Base-by-base conservation (phyloP, 495 filamentous ascomycete genomes). In the Chlorociboria aeruginascens region DNA sequence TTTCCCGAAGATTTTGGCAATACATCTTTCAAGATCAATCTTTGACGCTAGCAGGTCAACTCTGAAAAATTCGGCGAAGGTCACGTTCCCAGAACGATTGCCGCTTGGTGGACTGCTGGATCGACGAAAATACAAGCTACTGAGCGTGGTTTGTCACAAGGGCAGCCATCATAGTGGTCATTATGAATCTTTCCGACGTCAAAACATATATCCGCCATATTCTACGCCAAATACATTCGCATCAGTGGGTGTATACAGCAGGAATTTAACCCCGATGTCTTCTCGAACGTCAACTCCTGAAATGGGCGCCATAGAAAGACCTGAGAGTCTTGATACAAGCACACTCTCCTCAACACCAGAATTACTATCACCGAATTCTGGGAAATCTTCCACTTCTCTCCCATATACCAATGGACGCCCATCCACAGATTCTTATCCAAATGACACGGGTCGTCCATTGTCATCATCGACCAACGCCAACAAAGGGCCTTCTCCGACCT, bases 111-210 rank as follows among this genome's bases (percentile, higher is more conserved):
- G 87, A 2, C 71, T 97, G 13, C 65, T 93, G 14, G 76, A 79
- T 43, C 80, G 80, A 51, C 82, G 77, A 47, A 83, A 73, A 53
- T 99, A 94, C 69, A 86, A 81, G 55, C 73, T 99, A 3, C 77
- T 93, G 2, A 85, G 82, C 9, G 79, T 94, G 36, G 83, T 99
- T 41, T 92, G 85, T 28, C 92, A 99, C 60, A 95, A 94, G 59
- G 92, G 92, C 14, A 93, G 84, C 50, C 92, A 99, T 65, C 81
- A 95, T 55, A 94, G 86, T 49, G 92, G 92, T 1, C 92, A 99
- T 61, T 99, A 99, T 64, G 92, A 99, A 61, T 86, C 89, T 1
- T 97, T 97, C 65, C 76, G 92, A 29, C 77, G 92, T n/a, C 94
- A 96, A 62, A 79, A 81, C 48, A 60, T 82, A 33, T 80, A 73